Evolutionary conservation across 2,329 filamentous ascomycete genomes (phyloP), one percentile per base, ranked within the genome.

Genomic region (Chaetomium sp.): DNA sequence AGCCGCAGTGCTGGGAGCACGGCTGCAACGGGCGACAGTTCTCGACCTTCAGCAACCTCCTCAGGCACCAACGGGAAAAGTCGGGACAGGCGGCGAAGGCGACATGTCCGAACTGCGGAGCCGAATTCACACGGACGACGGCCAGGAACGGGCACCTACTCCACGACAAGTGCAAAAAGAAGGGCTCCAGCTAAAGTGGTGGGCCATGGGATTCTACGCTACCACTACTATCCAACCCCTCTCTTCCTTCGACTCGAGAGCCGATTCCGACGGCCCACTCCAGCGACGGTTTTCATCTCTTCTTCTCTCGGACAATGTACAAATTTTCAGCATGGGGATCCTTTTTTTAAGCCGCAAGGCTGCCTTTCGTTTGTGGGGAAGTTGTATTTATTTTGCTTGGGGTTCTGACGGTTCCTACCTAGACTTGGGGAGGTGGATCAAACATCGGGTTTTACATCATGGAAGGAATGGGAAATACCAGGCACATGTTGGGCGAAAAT

Each of bases 1-100:
- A 96, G 79, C 93, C 93, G 54, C 92, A 96, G 75, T 97, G 94
- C 78, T 98, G 92, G 91, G 94, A 97, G 67, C 94, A 98, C 74
- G 94, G 93, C 12, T 98, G 94, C 81, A 97, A 97, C 73, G 94
- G 94, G 23, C 88, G 93, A 33, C 91, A 96, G 73, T 98, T 98
- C 74, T 96, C 92, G 21, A 97, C 94, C 3, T 97, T 97, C 75
- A 97, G 93, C 84, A 97, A 97, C 75, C 85, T 97, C 3, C 82
- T 97, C 45, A 85, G 94, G 68, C 94, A 98, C 76, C 93, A 97
- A 77, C 87, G 94, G 51, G 94, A 98, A 78, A 97, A 97, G 77
- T 96, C 92, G 0, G 94, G 94, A 29, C 93, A 93, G 60, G 92
- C 93, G 12, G 83, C 90, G 33, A 97, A 97, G 79, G 92, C 92